Evolutionary conservation across 495 filamentous ascomycete species (phyloP), one percentile per base, ranked within the genome.

Genomic region (Podospora didyma): DNA sequence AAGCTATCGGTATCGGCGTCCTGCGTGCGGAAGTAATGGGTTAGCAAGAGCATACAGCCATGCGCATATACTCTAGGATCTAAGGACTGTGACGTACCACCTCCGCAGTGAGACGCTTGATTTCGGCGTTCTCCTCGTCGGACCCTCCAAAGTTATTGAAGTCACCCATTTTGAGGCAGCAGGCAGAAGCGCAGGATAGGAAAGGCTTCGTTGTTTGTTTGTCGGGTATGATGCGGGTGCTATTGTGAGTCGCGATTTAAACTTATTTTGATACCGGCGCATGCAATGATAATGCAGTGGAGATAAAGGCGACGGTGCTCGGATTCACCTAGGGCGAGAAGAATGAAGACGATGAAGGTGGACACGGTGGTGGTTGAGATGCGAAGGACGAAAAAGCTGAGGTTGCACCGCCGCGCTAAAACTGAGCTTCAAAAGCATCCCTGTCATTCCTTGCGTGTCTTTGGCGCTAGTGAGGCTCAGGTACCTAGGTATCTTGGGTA

Each of bases 1-100:
- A 94, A 96, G 71, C 89, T 90, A 73, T 99, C 94, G 2, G 91
- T 82, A 59, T 96, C 88, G 60, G 88, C 84, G 58, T 83, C 76
- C 80, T 83, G 61, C 42, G 31, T 7, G 20, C 44, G 47, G 51
- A 34, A 50, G n/a, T 54, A 20, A 28, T 10, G 34, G 1, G 57
- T 60, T 26, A 64, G 49, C n/a, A 17, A 19, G 14, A 48, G 11
- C 10, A n/a, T 16, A 24, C 24, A 48, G 24, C 16, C 35, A 28
- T 46, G 12, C 35, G 26, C n/a, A 37, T 16, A 16, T 22, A 55
- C 16, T 41, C 16, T 16, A 16, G 9, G 31, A 2, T 42, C 14
- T 22, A 35, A 35, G 50, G n/a, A n/a, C n/a, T 34, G 26, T 31
- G 26, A 77, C 88, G 63, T 81, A 96, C 92, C 64, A 96, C 80